These are phyloP conservation scores for Neurospora discreta DNA, from an alignment of 495 filamentous ascomycete genomes.

Conservation along the genomic window DNA sequence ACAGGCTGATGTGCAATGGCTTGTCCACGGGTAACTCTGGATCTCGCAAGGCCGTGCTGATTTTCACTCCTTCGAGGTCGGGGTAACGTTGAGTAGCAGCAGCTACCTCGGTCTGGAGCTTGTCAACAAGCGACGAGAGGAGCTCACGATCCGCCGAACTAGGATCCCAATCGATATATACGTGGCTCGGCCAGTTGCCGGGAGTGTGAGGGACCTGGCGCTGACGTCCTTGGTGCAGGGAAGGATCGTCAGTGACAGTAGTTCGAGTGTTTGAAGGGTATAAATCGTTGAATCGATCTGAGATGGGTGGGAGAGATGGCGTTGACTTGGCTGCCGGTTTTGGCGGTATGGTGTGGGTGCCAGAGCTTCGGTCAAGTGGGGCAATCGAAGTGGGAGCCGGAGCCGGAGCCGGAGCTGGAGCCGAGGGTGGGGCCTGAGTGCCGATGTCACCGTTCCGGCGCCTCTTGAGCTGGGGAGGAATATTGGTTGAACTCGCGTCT, in stretches of 20 bases:
- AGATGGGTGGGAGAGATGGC: constrained; percentile 64
- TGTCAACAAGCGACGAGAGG: constrained; percentile 42
- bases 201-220: constrained; percentile 72
- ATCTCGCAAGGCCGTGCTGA: neutral
- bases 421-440: neutral
- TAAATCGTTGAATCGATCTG: constrained; percentile 72
- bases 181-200: constrained; percentile 85
- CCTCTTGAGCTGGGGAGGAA: neutral
- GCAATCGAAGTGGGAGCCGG: neutral
- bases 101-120: constrained; percentile 15
- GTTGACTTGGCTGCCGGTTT: neutral
- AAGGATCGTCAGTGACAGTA: constrained; percentile 69
- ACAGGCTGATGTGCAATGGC: constrained; percentile 85
- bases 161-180: constrained; percentile 90
- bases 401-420: neutral
- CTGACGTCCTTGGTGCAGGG: constrained; percentile 73
- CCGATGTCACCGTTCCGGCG: neutral
- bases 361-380: neutral
- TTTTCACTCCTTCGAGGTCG: neutral
- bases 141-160: constrained; percentile 40
- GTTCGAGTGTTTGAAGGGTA: constrained; percentile 71
- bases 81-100: neutral
- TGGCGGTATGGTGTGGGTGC: neutral
- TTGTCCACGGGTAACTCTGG: neutral
- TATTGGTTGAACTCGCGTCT: neutral